A percentile compares a stretch with the other conserved stretches of the same genome.
Conservation (phyloP, 176 grass and related monocot species). For the Calamus simplicifolius region DNA sequence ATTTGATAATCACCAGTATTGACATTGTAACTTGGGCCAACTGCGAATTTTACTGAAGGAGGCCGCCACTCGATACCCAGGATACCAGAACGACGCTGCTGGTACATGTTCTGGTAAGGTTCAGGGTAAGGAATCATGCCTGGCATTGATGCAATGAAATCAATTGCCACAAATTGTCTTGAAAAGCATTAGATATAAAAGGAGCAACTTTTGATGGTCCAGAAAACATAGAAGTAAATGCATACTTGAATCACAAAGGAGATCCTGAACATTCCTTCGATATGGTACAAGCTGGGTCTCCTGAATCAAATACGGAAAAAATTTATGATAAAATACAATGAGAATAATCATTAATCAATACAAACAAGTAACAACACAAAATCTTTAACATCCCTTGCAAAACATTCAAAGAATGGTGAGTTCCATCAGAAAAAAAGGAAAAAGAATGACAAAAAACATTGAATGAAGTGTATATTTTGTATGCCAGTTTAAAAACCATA, state of each 20-base stretch:
- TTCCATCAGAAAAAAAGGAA: too few species aligned
- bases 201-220: too few species aligned
- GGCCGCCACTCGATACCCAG: conserved; percentile 89
- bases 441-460: too few species aligned
- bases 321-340: not conserved
- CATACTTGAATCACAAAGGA: conserved; percentile 88
- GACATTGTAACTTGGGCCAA: conserved; percentile 90
- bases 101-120: conserved; percentile 91
- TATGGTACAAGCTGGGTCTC: conserved; percentile 90
- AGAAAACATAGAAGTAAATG: too few species aligned
- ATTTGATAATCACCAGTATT: conserved; percentile 84
- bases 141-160: conserved; percentile 12
- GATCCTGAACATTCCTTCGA: conserved; percentile 88
- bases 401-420: too few species aligned
- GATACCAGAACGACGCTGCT: conserved; percentile 71
- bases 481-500: too few species aligned
- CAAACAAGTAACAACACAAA: conserved; percentile 3
- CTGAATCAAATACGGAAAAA: conserved; percentile 26
- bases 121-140: conserved; percentile 97
- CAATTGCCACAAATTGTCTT: too few species aligned
- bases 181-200: too few species aligned
- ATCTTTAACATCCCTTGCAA: too few species aligned
- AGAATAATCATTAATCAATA: not conserved
- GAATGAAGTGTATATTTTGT: too few species aligned
- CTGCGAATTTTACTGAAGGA: conserved; percentile 69